Percentiles rank a stretch among this genome's conserved stretches.
Evolutionary conservation across 192 early-diverging fungal species (phyloP).

Genomic region (Pilaira anomala): DNA sequence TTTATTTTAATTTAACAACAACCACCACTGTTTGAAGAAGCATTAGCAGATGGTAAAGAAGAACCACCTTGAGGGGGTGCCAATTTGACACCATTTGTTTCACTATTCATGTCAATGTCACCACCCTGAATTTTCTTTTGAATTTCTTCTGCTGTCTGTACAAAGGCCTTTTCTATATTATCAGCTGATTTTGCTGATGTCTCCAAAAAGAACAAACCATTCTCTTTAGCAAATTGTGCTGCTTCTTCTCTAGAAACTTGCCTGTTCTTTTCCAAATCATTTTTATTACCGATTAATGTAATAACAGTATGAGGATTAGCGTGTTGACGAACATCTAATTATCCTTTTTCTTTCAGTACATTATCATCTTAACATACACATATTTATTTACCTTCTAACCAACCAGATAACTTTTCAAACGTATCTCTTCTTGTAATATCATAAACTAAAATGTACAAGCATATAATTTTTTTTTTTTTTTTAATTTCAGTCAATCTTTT

Average conservation of each 20-base stretch:
- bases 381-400: conserved; percentile 57
- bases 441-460: conserved; percentile 53
- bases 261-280: conserved; percentile 71
- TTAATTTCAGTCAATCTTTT: neutral
- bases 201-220: conserved; percentile 87
- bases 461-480: too few species aligned
- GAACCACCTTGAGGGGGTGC: conserved; percentile 52
- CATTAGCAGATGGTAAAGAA: conserved; percentile 27
- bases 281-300: conserved; percentile 92
- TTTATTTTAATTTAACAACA: conserved; percentile 19
- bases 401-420: conserved; percentile 71
- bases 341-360: neutral
- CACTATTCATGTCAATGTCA: conserved; percentile 70
- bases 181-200: conserved; percentile 86
- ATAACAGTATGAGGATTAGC: conserved; percentile 91
- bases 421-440: conserved; percentile 82
- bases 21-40: conserved; percentile 10
- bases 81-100: conserved; percentile 60
- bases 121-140: conserved; percentile 77
- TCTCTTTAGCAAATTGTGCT: conserved; percentile 80
- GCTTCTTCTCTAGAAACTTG: conserved; percentile 86
- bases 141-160: conserved; percentile 71
- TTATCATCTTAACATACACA: neutral
- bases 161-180: conserved; percentile 82
- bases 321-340: conserved; percentile 75